Evolutionary conservation across 163 green algal species (phyloP).

Genomic region (Scenedesmus sp.): DNA sequence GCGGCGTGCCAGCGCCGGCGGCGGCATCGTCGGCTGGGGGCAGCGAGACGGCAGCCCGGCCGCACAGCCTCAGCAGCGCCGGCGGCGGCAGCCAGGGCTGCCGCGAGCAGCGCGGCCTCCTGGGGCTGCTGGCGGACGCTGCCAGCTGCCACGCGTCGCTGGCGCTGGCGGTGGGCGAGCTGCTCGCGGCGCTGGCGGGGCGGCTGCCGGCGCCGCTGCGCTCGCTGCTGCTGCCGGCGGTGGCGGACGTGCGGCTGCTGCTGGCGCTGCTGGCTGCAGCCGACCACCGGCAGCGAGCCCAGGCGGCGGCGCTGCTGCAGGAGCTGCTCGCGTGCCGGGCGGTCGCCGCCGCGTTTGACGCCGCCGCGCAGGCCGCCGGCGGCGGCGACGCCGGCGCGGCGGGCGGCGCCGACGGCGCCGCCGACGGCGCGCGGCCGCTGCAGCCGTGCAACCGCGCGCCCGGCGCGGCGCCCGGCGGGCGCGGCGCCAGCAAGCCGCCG

Average conservation of each 20-base stretch:
- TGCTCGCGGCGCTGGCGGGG: constrained; percentile 13
- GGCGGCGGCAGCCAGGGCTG: background rate
- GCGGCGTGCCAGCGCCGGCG: background rate
- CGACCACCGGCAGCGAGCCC: background rate
- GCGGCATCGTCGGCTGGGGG: background rate
- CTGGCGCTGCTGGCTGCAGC: constrained; percentile 2
- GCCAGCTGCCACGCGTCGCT: background rate
- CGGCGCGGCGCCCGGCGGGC: too few species aligned
- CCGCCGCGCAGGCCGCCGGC: background rate
- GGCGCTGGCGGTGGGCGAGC: background rate
- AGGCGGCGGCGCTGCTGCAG: constrained; percentile 21
- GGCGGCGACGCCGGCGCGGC: background rate
- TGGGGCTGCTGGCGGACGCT: background rate
- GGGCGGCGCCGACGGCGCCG: background rate
- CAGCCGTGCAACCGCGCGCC: constrained; percentile 13
- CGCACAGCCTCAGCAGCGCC: background rate
- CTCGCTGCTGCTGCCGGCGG: constrained; percentile 27
- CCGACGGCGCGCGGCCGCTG: background rate
- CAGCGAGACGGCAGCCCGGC: too few species aligned
- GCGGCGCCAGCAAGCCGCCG: too few species aligned
- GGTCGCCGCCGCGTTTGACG: constrained; percentile 9
- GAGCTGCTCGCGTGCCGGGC: constrained; percentile 3
- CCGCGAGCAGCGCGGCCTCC: background rate
- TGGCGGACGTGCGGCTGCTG: background rate
- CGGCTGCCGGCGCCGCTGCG: constrained; percentile 12